Base-by-base conservation (phyloP, 805 yeast genomes). In the Nakazawaea populi region DNA sequence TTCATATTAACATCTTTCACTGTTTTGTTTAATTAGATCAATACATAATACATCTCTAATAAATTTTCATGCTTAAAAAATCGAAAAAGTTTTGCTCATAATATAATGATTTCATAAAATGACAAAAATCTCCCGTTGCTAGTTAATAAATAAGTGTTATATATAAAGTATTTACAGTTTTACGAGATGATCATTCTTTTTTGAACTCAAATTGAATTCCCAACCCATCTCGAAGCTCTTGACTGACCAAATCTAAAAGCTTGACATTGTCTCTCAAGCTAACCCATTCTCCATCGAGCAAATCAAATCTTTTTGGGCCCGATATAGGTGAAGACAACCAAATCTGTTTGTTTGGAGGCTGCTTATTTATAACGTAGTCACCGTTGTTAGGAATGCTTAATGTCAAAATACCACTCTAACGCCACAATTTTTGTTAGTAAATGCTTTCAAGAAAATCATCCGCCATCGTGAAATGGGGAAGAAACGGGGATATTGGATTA, bases 321-420 rank as follows among this genome's bases (percentile, higher is more conserved):
- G 95, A 86, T 4, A 89, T 62, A 0, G 99, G 99, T 42, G 96
- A 87, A 53, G 95, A 82, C 48, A 92, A 75, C 99, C 99, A 94
- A 32, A 94, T 85, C 66, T 94, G 99, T 68, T 88, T 86, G 69
- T 90, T 94, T 4, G 99, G 97, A 1, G 99, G 99, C 68, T 94
- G 98, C 63, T 90, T 92, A 71, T 94, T 94, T 62, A 94, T 84
- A 31, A 94, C 96, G 63, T 94, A 94, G 0, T 91, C 79, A 1
- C 97, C 98, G 14, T 73, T 71, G 1, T 82, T 78, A 3, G 92
- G 88, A 14, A 87, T 59, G 6, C 74, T 79, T 52, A 94, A 65
- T 1, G 92, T 83, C 68, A 94, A 67, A 7, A 94, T 97, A 6
- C 99, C 99, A 6, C 66, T 53, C 58, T 61, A 32, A 8, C 11